These are phyloP conservation scores for Wickerhamiella domercqiae DNA, from an alignment of 805 yeast genomes.

Conservation along the genomic window DNA sequence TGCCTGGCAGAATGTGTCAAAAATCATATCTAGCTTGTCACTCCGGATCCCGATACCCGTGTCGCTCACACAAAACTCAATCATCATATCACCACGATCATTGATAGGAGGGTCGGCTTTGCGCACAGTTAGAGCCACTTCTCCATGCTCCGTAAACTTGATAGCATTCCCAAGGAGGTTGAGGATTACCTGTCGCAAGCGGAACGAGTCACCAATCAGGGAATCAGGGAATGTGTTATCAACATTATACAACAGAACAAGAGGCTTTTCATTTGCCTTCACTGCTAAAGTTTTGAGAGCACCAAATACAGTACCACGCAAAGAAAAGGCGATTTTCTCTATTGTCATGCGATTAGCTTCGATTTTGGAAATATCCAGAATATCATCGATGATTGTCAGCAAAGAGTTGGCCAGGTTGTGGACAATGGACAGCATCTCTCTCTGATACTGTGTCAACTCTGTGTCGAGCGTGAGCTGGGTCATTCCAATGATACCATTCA, in stretches of 20 bases:
- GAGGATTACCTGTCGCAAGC: conserved; percentile 73
- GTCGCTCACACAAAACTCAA: conserved; percentile 78
- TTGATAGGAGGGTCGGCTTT: conserved; percentile 31
- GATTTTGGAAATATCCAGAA: conserved; percentile 80
- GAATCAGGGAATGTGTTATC: conserved; percentile 81
- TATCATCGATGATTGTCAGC: conserved; percentile 77
- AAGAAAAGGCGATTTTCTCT: conserved; percentile 73
- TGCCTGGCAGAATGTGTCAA: conserved; percentile 84
- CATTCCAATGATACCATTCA: conserved; percentile 89
- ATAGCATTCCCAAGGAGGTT: conserved; percentile 83
- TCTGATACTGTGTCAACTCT: conserved; percentile 76
- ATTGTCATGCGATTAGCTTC: conserved; percentile 91
- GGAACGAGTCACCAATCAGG: conserved; percentile 75
- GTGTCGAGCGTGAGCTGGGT: conserved; percentile 80
- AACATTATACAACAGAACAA: conserved; percentile 64
- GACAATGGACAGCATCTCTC: conserved; percentile 82
- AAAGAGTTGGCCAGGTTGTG: conserved; percentile 76
- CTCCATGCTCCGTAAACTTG: conserved; percentile 71
- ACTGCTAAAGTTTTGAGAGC: conserved; percentile 82
- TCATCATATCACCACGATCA: conserved; percentile 33
- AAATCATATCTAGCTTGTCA: conserved; percentile 71
- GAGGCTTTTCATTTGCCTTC: conserved; percentile 72
- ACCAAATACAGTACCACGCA: conserved; percentile 78
- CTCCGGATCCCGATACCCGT: conserved; percentile 83
- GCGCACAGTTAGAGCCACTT: conserved; percentile 59